These are phyloP conservation scores for Didymella sp. DNA, from an alignment of 2,329 filamentous ascomycete species.

Conservation along the genomic window DNA sequence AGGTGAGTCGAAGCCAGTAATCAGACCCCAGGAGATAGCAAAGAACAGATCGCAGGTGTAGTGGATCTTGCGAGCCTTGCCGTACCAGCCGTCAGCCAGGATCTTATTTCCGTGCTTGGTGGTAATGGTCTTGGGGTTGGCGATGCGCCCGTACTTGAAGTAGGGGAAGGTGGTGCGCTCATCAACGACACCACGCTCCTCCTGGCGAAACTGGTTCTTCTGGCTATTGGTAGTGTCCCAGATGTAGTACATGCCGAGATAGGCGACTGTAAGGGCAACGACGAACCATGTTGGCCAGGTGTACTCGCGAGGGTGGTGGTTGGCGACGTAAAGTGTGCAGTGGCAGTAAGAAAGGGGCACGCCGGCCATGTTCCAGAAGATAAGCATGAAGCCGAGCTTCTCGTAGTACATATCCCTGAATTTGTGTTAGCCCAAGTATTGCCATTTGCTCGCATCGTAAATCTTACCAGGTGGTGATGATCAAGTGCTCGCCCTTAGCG, in stretches of 20 bases:
- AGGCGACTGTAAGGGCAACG: constrained; percentile 69
- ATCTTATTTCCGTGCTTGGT: constrained; percentile 77
- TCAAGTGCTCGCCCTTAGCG: constrained; percentile 89
- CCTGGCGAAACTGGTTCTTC: constrained; percentile 88
- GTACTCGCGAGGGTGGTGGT: constrained; percentile 79
- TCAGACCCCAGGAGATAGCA: constrained; percentile 77
- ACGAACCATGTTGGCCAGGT: constrained; percentile 75
- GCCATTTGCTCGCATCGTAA: background rate
- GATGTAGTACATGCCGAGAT: constrained; percentile 85
- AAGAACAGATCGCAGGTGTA: constrained; percentile 84
- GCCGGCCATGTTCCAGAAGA: constrained; percentile 95
- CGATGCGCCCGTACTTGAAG: constrained; percentile 83
- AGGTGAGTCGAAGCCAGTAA: constrained; percentile 79
- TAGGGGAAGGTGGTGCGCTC: constrained; percentile 85
- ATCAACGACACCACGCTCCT: constrained; percentile 73
- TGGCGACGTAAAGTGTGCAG: constrained; percentile 88
- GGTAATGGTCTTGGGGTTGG: constrained; percentile 80
- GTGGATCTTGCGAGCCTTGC: constrained; percentile 78
- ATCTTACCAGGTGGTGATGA: constrained; percentile 78
- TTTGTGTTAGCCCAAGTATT: constrained; percentile 7
- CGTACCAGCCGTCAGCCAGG: constrained; percentile 80
- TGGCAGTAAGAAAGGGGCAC: constrained; percentile 93
- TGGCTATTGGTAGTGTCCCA: constrained; percentile 94
- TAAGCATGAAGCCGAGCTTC: constrained; percentile 97
- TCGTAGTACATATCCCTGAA: constrained; percentile 90